Percentiles rank a stretch among this genome's conserved stretches.
Evolutionary conservation across 2,329 filamentous ascomycete species (phyloP).

Genomic region (Emydomyces testavorans): DNA sequence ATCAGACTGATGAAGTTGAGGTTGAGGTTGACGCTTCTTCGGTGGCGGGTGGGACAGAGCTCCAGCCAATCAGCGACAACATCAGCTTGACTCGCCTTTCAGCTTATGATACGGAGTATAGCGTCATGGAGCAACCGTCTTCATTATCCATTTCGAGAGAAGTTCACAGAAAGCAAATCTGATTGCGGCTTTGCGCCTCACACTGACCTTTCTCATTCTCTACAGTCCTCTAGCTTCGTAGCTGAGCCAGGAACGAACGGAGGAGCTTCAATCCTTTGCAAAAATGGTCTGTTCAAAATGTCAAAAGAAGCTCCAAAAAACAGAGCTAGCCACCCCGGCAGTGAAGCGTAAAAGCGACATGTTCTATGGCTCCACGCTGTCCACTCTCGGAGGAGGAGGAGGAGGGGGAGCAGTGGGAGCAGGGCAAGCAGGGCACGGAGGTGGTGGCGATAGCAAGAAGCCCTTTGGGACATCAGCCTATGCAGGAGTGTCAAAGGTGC

Average conservation of each 20-base stretch:
- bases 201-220: too few species aligned
- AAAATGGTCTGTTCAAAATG: slow-evolving; percentile 55
- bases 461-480: slow-evolving; percentile 45
- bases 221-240: too few species aligned
- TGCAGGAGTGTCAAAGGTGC: slow-evolving; percentile 49
- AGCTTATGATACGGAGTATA: too few species aligned
- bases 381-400: slow-evolving; percentile 23
- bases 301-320: slow-evolving; percentile 49
- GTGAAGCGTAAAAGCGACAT: slow-evolving; percentile 58
- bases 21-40: not conserved
- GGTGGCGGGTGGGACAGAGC: slow-evolving; percentile 3
- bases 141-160: too few species aligned
- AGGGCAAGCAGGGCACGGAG: too few species aligned
- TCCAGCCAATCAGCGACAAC: slow-evolving; percentile 5
- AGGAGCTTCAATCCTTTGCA: too few species aligned
- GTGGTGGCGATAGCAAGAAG: slow-evolving; percentile 32
- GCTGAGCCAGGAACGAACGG: too few species aligned
- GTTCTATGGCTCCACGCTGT: slow-evolving; percentile 50
- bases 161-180: too few species aligned
- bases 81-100: not conserved
- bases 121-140: too few species aligned
- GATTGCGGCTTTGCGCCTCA: too few species aligned
- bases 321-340: slow-evolving; percentile 50
- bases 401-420: too few species aligned
- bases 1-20: too few species aligned